Percentiles rank a stretch among this genome's conserved stretches.
Evolutionary conservation across 495 filamentous ascomycete species (phyloP).

Genomic region (Chaetomium fimeti): DNA sequence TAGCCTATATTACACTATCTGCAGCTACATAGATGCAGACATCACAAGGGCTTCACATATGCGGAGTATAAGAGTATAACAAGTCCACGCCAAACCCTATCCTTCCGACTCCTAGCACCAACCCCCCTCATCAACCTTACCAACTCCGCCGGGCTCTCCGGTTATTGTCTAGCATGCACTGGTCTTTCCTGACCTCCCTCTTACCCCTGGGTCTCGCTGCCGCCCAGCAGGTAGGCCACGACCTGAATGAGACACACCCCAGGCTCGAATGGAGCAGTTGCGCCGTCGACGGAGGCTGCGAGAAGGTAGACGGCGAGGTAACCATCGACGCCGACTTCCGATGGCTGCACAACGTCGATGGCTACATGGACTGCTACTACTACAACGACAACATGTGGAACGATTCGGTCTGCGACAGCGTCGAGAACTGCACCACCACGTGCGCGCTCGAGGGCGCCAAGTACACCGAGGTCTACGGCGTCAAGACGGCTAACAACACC

Average conservation of each 20-base stretch:
- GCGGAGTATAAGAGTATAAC: not conserved
- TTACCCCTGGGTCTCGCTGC: constrained; percentile 24
- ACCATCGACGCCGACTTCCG: constrained; percentile 49
- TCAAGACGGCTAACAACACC: constrained; percentile 39
- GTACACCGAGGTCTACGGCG: constrained; percentile 43
- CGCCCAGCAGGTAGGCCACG: constrained; percentile 53
- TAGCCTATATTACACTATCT: not conserved
- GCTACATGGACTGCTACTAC: constrained; percentile 42
- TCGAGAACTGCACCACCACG: constrained; percentile 41
- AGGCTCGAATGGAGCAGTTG: constrained; percentile 56
- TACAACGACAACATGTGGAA: constrained; percentile 45
- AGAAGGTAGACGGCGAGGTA: constrained; percentile 36
- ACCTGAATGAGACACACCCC: constrained; percentile 54
- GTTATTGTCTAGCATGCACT: not conserved
- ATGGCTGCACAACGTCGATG: constrained; percentile 42
- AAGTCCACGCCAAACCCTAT: not conserved
- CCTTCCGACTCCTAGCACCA: not conserved
- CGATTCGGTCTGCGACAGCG: constrained; percentile 31
- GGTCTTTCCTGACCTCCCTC: constrained; percentile 20
- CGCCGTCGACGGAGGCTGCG: constrained; percentile 48
- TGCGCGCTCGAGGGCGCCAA: constrained; percentile 48
- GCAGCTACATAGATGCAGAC: not conserved
- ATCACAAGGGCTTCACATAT: not conserved
- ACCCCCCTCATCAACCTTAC: not conserved
- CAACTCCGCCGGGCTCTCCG: no score